Evolutionary conservation across 179 eudicot species (phyloP).

Genomic region (Beta lomatogona): DNA sequence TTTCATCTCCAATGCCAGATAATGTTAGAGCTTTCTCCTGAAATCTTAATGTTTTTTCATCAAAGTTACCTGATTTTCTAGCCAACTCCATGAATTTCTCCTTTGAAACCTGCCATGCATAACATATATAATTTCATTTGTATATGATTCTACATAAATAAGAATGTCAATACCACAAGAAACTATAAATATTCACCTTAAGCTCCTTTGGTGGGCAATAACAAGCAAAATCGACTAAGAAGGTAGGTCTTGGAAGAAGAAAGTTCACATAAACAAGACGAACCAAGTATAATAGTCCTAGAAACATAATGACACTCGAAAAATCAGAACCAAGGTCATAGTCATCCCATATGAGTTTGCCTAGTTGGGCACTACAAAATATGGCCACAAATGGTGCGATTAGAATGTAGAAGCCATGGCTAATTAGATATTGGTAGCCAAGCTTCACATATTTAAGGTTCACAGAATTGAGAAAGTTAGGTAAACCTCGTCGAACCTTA

Average conservation of each 20-base stretch:
- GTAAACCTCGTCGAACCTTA: slow-evolving; percentile 58
- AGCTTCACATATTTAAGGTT: slow-evolving; percentile 67
- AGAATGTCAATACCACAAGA: neutral
- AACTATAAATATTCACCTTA: slow-evolving; percentile 41
- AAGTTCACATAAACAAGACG: slow-evolving; percentile 42
- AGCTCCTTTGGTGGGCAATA: slow-evolving; percentile 58
- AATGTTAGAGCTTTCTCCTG: slow-evolving; percentile 46
- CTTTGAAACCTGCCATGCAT: slow-evolving; percentile 51
- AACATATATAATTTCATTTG: neutral
- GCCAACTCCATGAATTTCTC: slow-evolving; percentile 58
- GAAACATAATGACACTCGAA: slow-evolving; percentile 16
- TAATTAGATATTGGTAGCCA: slow-evolving; percentile 59
- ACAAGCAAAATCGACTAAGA: slow-evolving; percentile 72
- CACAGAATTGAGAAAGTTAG: slow-evolving; percentile 56
- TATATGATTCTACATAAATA: too few relatives aligned
- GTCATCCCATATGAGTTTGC: slow-evolving; percentile 39
- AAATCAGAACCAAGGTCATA: slow-evolving; percentile 14
- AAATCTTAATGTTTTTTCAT: slow-evolving; percentile 43
- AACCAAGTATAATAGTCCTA: slow-evolving; percentile 40
- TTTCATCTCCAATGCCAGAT: slow-evolving; percentile 76
- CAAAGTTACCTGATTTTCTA: slow-evolving; percentile 66
- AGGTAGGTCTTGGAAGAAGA: slow-evolving; percentile 48
- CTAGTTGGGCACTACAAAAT: slow-evolving; percentile 38
- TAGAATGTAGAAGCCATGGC: slow-evolving; percentile 50
- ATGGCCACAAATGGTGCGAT: slow-evolving; percentile 39